Conservation (phyloP, 305 asterid genomes). For the Euphrasia arctica region DNA sequence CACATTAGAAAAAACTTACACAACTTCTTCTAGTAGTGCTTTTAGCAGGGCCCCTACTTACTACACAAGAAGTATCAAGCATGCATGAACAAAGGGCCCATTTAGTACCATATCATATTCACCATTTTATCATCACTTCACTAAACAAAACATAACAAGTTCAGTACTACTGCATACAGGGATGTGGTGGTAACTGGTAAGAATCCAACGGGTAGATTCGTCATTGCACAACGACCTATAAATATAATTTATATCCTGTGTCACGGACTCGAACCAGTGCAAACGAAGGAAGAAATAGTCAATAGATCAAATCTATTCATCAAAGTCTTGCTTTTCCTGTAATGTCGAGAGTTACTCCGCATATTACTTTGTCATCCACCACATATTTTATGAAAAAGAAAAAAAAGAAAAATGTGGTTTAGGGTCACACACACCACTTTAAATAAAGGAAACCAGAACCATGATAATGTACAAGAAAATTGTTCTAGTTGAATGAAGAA, state of each 20-base stretch:
- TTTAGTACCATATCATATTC: constrained; percentile 8
- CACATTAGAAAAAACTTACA: no score
- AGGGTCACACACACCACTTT: no score
- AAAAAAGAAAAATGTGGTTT: no score
- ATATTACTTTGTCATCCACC: no score
- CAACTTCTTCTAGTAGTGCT: no score
- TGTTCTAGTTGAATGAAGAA: background rate
- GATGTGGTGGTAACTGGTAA: constrained; percentile 1
- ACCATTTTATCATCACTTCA: constrained; percentile 13
- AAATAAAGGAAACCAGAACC: no score
- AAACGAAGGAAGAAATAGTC: background rate
- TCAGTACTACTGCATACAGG: background rate
- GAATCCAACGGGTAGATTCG: constrained; percentile 33
- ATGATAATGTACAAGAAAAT: no score
- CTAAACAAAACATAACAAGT: background rate
- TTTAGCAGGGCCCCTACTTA: constrained; percentile 21
- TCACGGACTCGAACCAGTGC: background rate
- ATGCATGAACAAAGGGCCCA: background rate
- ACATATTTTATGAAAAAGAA: no score
- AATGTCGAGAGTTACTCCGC: no score
- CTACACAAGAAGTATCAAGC: background rate
- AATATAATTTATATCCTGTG: no score
- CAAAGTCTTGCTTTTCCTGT: no score
- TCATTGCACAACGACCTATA: background rate
- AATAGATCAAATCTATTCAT: no score